phyloP scores from a whole-genome alignment of 805 yeast genomes.

The Maudiozyma turicensis region DNA sequence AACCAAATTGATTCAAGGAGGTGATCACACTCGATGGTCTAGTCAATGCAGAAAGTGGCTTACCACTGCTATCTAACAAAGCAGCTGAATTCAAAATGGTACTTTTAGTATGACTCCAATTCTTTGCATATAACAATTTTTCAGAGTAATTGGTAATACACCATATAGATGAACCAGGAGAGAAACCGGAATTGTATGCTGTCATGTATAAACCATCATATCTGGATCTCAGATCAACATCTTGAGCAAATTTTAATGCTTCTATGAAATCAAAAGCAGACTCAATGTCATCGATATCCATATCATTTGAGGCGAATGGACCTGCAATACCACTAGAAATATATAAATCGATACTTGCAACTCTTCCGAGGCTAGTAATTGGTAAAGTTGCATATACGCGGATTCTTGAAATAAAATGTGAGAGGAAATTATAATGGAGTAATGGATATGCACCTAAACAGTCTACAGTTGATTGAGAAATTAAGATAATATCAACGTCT shows the following conservation, averaged over 20 bases:
- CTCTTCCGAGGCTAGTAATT: constrained; percentile 73
- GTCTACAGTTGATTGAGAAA: constrained; percentile 81
- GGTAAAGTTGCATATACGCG: constrained; percentile 89
- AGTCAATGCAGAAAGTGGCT: constrained; percentile 50
- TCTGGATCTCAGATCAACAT: constrained; percentile 50
- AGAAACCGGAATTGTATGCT: constrained; percentile 85
- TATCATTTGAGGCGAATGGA: constrained; percentile 45
- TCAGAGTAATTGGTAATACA: constrained; percentile 62
- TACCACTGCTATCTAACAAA: constrained; percentile 48
- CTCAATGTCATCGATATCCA: constrained; percentile 70
- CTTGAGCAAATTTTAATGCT: constrained; percentile 71
- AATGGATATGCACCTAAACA: constrained; percentile 73
- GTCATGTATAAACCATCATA: constrained; percentile 55
- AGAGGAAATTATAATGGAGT: constrained; percentile 48
- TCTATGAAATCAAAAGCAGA: constrained; percentile 63
- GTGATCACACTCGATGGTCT: constrained; percentile 82
- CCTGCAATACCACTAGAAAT: constrained; percentile 67
- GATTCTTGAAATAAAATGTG: constrained; percentile 45
- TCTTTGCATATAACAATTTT: constrained; percentile 76
- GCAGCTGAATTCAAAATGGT: constrained; percentile 68
- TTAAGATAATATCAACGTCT: constrained; percentile 54
- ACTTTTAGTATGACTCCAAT: constrained; percentile 93
- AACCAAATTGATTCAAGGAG: constrained; percentile 46
- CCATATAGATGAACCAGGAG: constrained; percentile 93
- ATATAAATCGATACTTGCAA: constrained; percentile 76